Evolutionary conservation across 2,329 filamentous ascomycete genomes (phyloP), one percentile per base, ranked within the genome.

Genomic region (Talaromyces atroroseus): DNA sequence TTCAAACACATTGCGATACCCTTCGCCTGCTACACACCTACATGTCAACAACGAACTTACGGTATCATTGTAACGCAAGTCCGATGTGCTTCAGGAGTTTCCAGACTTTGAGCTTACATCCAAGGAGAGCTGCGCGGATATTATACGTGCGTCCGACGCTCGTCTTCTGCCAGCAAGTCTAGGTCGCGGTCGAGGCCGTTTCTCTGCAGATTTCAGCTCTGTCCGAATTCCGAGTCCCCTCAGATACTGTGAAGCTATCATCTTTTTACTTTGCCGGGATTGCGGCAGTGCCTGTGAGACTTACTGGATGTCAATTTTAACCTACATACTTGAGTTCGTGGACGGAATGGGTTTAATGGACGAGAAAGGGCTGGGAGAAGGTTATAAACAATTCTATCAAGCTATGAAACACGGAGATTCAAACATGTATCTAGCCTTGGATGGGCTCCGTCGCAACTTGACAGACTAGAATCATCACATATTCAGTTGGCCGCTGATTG

Each of bases 251-350:
- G 61, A 65, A 52, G 57, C 61, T 40, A 10, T 65, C 10, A 64
- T 64, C 18, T 32, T 58, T 46, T 58, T 64, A 20, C 46, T 62
- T 57, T 65, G 61, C 59, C 61, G 60, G 23, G 60, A 63, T 55
- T 44, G 57, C 18, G 59, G 16, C 14, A 61, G 32, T 50, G 6
- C 21, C 29, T 49, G 44, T 49, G 42, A 57, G 50, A 46, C 12
- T 24, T 63, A 64, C 45, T 64, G 63, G 63, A 56, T 64, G 57
- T 52, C 58, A 24, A 57, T 63, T 26, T 54, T 65, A 29, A 62
- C 59, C 0, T 66, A 66, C 54, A 59, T 64, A 26, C 3, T 62
- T 10, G 63, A 62, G 54, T 66, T 58, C 44, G 55, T 64, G 49
- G 60, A 63, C 55, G 60, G 51, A 56, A 61, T 49, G 24, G 59